These are phyloP conservation scores for Madurella mycetomatis DNA, from an alignment of 2,329 filamentous ascomycete genomes.

Conservation along the genomic window DNA sequence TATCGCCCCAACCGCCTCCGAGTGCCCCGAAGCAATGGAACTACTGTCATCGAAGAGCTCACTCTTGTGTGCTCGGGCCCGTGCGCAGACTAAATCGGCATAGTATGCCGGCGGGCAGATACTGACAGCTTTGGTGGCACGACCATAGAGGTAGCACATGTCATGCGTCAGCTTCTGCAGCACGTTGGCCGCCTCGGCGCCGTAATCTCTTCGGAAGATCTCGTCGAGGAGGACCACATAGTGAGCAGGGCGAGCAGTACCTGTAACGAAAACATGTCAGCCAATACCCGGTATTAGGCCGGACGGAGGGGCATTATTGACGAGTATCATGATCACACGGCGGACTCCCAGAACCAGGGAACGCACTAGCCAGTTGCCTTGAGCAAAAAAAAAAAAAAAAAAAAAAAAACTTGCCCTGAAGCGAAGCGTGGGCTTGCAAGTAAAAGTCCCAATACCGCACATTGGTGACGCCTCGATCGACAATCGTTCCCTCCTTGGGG, in stretches of 20 bases:
- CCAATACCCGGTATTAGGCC: neutral
- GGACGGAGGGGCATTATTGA: too few species aligned
- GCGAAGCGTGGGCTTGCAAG: slow-evolving; percentile 71
- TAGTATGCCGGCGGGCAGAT: slow-evolving; percentile 89
- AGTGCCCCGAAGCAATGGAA: neutral
- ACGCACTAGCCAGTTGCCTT: too few species aligned
- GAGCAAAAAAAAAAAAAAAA: neutral
- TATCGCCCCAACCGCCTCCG: slow-evolving; percentile 6
- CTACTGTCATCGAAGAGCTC: slow-evolving; percentile 49
- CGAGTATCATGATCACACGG: too few species aligned
- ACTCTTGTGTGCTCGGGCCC: slow-evolving; percentile 67
- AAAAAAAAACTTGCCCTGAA: slow-evolving; percentile 54
- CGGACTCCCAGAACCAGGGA: too few species aligned
- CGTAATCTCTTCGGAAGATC: slow-evolving; percentile 49
- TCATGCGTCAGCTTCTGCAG: slow-evolving; percentile 72
- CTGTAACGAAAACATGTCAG: slow-evolving; percentile 21
- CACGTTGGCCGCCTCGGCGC: slow-evolving; percentile 52
- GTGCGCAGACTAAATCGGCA: slow-evolving; percentile 77
- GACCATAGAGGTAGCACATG: slow-evolving; percentile 77
- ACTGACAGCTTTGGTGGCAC: slow-evolving; percentile 83
- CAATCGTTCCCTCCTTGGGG: slow-evolving; percentile 77
- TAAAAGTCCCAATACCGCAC: slow-evolving; percentile 79
- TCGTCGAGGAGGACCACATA: slow-evolving; percentile 74
- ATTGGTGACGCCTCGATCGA: slow-evolving; percentile 78
- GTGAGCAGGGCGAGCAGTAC: slow-evolving; percentile 75